Evolutionary conservation across 2,329 filamentous ascomycete species (phyloP), one percentile per base, ranked within the genome.

Genomic region (Botryotinia narcissicola): DNA sequence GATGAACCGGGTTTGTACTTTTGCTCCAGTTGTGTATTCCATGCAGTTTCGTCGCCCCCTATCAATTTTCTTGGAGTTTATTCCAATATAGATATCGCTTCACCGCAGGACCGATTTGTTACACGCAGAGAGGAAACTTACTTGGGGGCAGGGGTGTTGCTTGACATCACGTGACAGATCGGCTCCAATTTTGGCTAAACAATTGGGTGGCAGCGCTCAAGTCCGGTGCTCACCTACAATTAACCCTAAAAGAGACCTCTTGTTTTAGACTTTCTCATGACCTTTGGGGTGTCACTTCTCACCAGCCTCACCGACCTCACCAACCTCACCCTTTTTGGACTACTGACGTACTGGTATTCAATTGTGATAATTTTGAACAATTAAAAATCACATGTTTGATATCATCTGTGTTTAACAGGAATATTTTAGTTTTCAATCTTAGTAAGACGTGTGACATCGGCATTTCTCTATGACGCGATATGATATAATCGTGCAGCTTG

Each of bases 1-100:
- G 70, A 72, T 57, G 70, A 72, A 72, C 60, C 44, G 69, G 37
- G 32, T 18, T 37, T 20, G 32, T 32, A 40, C 59, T 71, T 71
- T 46, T 67, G 46, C 18, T 46, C 25, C 25, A 37, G 18, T 46
- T 46, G n/a, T 46, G 10, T 18, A 20, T 20, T 40, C 32, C 44
- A 51, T 51, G 32, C 16, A n/a, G 14, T 37, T 12, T 67, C 48
- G 2, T n/a, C 18, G 40, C 48, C 16, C 20, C 46, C 12, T 29
- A 29, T 40, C 10, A 14, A 20, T 54, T 0, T 29, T n/a, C 16
- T 44, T 9, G 2, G 9, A 29, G 40, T 5, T n/a, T 16, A 57
- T 32, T 57, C 9, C 40, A 14, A 68, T 57, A 16, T 32, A 42
- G 25, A 20, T 42, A 32, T n/a, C 16, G 25, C 37, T 42, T 20